phyloP scores from a whole-genome alignment of 2,329 filamentous ascomycete species.

The Colletotrichum simmondsii region DNA sequence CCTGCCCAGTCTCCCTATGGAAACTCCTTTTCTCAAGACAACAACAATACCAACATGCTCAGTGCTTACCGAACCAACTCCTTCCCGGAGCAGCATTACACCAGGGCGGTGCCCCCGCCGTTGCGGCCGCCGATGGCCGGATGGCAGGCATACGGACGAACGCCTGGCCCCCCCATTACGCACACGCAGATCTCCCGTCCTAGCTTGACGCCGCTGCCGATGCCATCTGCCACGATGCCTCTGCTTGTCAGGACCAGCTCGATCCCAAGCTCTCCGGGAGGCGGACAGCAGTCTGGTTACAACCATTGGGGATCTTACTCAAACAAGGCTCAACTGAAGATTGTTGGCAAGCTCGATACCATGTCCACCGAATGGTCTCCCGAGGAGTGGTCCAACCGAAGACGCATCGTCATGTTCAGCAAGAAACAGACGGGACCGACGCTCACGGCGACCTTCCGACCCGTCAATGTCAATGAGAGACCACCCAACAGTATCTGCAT shows the following conservation, averaged over 20 bases:
- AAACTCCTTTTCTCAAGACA: slow-evolving; percentile 52
- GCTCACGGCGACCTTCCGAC: slow-evolving; percentile 82
- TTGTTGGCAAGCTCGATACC: slow-evolving; percentile 83
- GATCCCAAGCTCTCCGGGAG: slow-evolving; percentile 52
- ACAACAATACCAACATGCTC: slow-evolving; percentile 65
- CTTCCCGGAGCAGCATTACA: slow-evolving; percentile 59
- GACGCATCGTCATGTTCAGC: slow-evolving; percentile 89
- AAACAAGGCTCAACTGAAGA: slow-evolving; percentile 85
- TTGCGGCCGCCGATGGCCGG: slow-evolving; percentile 50
- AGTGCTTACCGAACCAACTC: slow-evolving; percentile 64
- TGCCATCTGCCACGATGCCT: slow-evolving; percentile 57
- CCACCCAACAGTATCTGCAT: slow-evolving; percentile 90
- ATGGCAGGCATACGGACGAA: slow-evolving; percentile 55
- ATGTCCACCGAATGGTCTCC: slow-evolving; percentile 88
- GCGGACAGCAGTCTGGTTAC: slow-evolving; percentile 61
- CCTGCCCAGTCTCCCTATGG: slow-evolving; percentile 44
- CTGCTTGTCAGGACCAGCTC: slow-evolving; percentile 68
- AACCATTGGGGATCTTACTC: slow-evolving; percentile 86
- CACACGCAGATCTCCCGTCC: slow-evolving; percentile 58
- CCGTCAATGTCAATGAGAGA: slow-evolving; percentile 82
- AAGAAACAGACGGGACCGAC: slow-evolving; percentile 85
- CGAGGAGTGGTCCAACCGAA: slow-evolving; percentile 82
- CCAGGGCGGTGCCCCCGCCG: slow-evolving; percentile 46
- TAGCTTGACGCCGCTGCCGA: slow-evolving; percentile 59
- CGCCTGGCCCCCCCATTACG: slow-evolving; percentile 47